Evolutionary conservation across 768 basidiomycete genomes (phyloP).

Genomic region (Rhodotorula taiwanensis): DNA sequence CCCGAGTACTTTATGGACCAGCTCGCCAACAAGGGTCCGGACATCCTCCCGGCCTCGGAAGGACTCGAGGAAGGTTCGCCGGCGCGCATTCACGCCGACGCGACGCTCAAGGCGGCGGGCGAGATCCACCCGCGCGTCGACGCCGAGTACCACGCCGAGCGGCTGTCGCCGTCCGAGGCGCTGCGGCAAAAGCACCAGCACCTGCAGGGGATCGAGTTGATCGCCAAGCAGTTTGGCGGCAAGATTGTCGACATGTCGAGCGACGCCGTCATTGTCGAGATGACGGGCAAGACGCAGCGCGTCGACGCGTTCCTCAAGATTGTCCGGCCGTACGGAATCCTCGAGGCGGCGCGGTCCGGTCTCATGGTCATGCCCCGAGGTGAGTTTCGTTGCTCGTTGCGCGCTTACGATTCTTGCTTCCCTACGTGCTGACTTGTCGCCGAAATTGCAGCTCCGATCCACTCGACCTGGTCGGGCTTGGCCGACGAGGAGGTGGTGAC

Average conservation of each 20-base stretch:
- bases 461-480: constrained; percentile 52
- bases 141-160: constrained; percentile 38
- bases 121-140: constrained; percentile 46
- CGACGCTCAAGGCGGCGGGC: constrained; percentile 34
- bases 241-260: constrained; percentile 91
- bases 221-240: constrained; percentile 82
- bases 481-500: constrained; percentile 52
- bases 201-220: constrained; percentile 73
- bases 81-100: constrained; percentile 38
- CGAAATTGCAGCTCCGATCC: constrained; percentile 60
- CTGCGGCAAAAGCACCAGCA: constrained; percentile 84
- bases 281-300: constrained; percentile 82
- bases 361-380: constrained; percentile 92
- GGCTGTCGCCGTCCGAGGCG: constrained; percentile 67
- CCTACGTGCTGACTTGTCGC: neutral
- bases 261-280: constrained; percentile 87
- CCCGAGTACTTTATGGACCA: constrained; percentile 95
- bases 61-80: constrained; percentile 36
- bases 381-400: neutral
- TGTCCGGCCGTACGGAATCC: constrained; percentile 86
- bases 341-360: constrained; percentile 91
- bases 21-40: constrained; percentile 61
- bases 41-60: constrained; percentile 40
- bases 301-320: constrained; percentile 89
- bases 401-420: too few species aligned